Evolutionary conservation across 306 rosid genomes (phyloP).

Genomic region (Calophaca sinica): DNA sequence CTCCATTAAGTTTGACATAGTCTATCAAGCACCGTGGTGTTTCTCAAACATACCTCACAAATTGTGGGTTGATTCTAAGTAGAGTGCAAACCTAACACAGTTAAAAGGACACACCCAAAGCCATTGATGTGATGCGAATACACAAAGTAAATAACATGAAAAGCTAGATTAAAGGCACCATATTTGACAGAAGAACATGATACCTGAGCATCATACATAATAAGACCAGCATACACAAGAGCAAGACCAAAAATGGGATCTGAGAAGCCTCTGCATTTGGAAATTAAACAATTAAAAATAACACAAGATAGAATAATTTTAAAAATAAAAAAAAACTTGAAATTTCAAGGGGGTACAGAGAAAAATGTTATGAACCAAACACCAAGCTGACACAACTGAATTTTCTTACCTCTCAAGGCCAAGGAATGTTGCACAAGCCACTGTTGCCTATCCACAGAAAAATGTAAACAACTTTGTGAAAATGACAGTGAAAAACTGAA

Average conservation of each 20-base stretch:
- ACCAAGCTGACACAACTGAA: conserved; percentile 4
- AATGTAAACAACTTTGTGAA: conserved; percentile 48
- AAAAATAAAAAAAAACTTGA: not conserved
- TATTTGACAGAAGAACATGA: conserved; percentile 39
- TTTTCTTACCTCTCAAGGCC: conserved; percentile 79
- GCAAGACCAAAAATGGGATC: conserved; percentile 87
- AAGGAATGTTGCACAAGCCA: conserved; percentile 81
- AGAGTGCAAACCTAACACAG: no score
- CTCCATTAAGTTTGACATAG: conserved; percentile 10
- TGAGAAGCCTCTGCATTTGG: conserved; percentile 76
- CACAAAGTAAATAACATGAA: conserved; percentile 1
- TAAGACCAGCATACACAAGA: conserved; percentile 86
- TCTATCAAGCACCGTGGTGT: not conserved
- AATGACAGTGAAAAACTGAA: conserved; percentile 43
- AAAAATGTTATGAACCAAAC: conserved; percentile 27
- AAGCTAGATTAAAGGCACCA: conserved; percentile 31
- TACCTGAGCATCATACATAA: conserved; percentile 99
- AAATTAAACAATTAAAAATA: conserved; percentile 42
- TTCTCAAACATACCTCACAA: no score
- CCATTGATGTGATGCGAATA: not conserved
- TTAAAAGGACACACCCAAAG: no score
- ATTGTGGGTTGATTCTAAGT: no score
- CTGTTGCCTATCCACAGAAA: conserved; percentile 70
- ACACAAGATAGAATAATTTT: not conserved
- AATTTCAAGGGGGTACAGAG: conserved; percentile 7